Conservation (phyloP, 1,139 yeast species). For the Suhomyces atakaporum region DNA sequence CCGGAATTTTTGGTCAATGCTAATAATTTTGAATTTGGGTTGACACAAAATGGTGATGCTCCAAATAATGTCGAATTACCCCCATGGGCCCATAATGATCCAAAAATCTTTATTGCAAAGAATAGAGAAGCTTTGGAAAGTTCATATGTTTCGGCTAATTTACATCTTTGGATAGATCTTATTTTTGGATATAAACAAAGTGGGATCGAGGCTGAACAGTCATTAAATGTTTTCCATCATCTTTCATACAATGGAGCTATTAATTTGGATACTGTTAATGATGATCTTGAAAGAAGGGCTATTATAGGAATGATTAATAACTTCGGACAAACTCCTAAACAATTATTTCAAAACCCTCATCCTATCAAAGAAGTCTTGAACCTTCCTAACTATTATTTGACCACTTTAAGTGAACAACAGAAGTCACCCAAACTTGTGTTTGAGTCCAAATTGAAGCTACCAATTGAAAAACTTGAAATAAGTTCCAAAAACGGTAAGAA, state of each 20-base stretch:
- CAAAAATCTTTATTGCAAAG: constrained; percentile 66
- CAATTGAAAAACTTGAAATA: constrained; percentile 43
- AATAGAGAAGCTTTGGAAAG: constrained; percentile 83
- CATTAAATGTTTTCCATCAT: constrained; percentile 77
- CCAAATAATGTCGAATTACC: constrained; percentile 70
- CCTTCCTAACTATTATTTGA: constrained; percentile 37
- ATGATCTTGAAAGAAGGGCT: constrained; percentile 72
- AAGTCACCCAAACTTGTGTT: constrained; percentile 32
- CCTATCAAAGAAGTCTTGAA: constrained; percentile 47
- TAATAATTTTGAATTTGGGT: constrained; percentile 69
- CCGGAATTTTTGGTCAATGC: constrained; percentile 73
- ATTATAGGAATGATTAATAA: constrained; percentile 82
- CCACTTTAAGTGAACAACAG: constrained; percentile 21
- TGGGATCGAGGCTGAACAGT: constrained; percentile 64
- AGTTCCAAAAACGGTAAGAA: constrained; percentile 32
- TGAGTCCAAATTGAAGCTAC: constrained; percentile 37
- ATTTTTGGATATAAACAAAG: constrained; percentile 78
- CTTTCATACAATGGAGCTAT: constrained; percentile 82
- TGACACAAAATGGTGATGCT: constrained; percentile 58
- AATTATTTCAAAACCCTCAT: constrained; percentile 67
- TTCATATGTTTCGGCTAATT: constrained; percentile 69
- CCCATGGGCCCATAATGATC: constrained; percentile 79
- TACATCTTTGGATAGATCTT: constrained; percentile 82
- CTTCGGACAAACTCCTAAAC: constrained; percentile 86
- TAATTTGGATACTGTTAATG: constrained; percentile 68